Evolutionary conservation across 768 basidiomycete species (phyloP).

Genomic region (Filobasidium floriforme): DNA sequence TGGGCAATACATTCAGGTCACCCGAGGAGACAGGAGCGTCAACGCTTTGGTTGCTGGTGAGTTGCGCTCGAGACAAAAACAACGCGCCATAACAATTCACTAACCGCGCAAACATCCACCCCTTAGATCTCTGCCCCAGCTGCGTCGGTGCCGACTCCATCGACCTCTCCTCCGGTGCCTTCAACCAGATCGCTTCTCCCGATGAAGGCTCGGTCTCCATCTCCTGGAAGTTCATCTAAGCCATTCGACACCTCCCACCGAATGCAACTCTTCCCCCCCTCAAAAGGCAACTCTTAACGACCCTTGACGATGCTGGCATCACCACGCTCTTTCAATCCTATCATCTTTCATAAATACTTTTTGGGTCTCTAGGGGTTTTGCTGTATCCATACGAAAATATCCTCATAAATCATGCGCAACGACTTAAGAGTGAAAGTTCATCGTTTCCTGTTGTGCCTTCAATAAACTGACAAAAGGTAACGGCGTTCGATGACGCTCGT

Average conservation of each 20-base stretch:
- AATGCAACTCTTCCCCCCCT: background rate
- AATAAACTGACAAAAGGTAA: too few relatives aligned
- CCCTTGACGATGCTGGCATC: slow-evolving; percentile 8
- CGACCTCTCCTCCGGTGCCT: slow-evolving; percentile 53
- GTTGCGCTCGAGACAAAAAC: too few relatives aligned
- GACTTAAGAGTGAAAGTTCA: too few relatives aligned
- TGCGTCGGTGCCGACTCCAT: slow-evolving; percentile 63
- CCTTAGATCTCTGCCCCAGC: slow-evolving; percentile 75
- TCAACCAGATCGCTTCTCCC: slow-evolving; percentile 53
- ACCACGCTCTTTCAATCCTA: background rate
- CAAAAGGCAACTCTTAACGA: slow-evolving; percentile 3
- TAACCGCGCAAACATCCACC: too few relatives aligned
- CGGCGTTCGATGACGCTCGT: too few relatives aligned
- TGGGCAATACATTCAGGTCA: slow-evolving; percentile 59
- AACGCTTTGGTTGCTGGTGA: slow-evolving; percentile 54
- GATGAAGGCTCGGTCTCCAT: slow-evolving; percentile 55
- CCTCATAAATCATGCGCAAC: too few relatives aligned
- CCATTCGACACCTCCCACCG: background rate
- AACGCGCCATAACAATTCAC: too few relatives aligned
- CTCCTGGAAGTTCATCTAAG: slow-evolving; percentile 32
- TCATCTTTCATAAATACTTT: background rate
- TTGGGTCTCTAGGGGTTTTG: slow-evolving; percentile 1
- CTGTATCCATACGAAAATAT: slow-evolving; percentile 2
- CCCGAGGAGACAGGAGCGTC: slow-evolving; percentile 57
- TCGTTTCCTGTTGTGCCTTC: too few relatives aligned